phyloP scores from a whole-genome alignment of 768 basidiomycete genomes.

The Leucocoprinus birnbaumii region DNA sequence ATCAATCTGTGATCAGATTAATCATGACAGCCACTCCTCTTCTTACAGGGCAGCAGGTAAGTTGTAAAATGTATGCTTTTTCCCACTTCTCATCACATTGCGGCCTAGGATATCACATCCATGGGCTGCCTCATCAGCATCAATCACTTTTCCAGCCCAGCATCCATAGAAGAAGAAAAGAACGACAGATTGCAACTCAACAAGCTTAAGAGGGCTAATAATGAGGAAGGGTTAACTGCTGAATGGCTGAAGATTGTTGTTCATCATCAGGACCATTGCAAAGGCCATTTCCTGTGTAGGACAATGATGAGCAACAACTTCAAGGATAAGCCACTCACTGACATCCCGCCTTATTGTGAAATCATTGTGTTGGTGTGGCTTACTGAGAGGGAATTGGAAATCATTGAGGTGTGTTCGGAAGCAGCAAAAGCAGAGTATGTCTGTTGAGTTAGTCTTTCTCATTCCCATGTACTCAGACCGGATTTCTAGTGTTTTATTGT shows the following conservation, averaged over 20 bases:
- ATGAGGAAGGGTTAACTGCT: not conserved
- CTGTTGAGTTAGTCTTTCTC: not conserved
- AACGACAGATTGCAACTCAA: not conserved
- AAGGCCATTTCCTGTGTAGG: not conserved
- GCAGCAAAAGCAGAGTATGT: not conserved
- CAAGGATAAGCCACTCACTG: not conserved
- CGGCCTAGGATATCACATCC: conserved; percentile 6
- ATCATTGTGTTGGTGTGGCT: not conserved
- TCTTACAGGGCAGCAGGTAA: conserved; percentile 20
- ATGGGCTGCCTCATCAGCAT: conserved; percentile 8
- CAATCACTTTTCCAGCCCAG: conserved; percentile 9
- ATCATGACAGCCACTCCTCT: conserved; percentile 23
- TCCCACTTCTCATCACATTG: not conserved
- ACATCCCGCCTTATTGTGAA: not conserved
- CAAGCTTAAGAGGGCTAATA: not conserved
- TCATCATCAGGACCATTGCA: not conserved
- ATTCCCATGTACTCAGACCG: not conserved
- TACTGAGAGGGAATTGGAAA: not conserved
- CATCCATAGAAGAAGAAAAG: not conserved
- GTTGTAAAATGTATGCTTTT: not conserved
- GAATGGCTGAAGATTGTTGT: not conserved
- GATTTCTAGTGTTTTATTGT: not conserved
- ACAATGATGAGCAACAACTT: not conserved
- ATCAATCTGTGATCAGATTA: conserved; percentile 13
- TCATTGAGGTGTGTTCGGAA: not conserved